Conservation (phyloP, 495 filamentous ascomycete species). For the Amphirosellinia nigrospora region DNA sequence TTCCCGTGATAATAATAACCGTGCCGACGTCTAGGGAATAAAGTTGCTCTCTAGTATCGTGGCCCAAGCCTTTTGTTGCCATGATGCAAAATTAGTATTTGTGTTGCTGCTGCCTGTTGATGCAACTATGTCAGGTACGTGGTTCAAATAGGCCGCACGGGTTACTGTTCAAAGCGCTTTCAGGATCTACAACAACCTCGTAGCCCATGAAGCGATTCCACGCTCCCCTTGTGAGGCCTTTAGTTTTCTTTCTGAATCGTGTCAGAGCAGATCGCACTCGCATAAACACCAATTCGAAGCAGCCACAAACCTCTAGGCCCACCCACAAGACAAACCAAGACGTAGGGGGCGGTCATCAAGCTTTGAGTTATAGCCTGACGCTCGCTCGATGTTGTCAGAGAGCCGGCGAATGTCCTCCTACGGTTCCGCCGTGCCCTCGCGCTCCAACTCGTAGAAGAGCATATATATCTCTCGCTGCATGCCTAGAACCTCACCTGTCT, state of each 20-base stretch:
- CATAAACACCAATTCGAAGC: conserved; percentile 20
- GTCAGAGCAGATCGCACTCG: not conserved
- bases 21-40: not conserved
- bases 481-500: conserved; percentile 84
- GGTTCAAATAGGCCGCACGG: not conserved
- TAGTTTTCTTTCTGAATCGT: conserved; percentile 7
- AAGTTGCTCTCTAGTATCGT: not conserved
- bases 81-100: not conserved
- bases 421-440: conserved; percentile 35
- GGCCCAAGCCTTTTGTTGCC: not conserved
- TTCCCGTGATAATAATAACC: not conserved
- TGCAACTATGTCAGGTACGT: not conserved
- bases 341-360: conserved; percentile 1
- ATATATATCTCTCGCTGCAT: conserved; percentile 98
- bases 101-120: not conserved
- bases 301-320: conserved; percentile 9
- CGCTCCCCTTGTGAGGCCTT: not conserved
- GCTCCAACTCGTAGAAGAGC: conserved; percentile 89
- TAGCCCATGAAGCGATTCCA: conserved; percentile 36
- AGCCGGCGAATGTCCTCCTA: conserved; percentile 32
- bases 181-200: not conserved
- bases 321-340: conserved; percentile 14
- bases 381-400: conserved; percentile 28
- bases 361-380: conserved; percentile 23
- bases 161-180: not conserved